A percentile compares a stretch with the other conserved stretches of the same genome.
These are phyloP conservation scores for Discostella stelligera DNA, from an alignment of 352 stramenopile genomes.

Conservation along the genomic window DNA sequence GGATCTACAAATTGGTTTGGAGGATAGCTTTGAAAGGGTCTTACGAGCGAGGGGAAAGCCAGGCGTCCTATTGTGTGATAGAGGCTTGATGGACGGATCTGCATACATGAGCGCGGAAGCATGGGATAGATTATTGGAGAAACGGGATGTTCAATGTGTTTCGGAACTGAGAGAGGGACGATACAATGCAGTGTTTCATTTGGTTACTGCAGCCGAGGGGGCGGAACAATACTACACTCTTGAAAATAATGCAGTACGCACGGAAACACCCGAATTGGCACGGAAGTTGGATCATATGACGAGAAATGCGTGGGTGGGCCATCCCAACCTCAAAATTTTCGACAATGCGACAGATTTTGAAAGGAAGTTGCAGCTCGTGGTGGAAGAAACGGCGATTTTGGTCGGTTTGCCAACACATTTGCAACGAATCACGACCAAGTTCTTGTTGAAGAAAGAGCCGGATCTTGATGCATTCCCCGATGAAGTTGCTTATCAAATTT, in stretches of 20 bases:
- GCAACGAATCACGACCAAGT: constrained; percentile 67
- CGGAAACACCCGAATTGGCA: constrained; percentile 91
- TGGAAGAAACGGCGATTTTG: constrained; percentile 69
- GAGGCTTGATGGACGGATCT: constrained; percentile 93
- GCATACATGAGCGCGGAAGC: constrained; percentile 90
- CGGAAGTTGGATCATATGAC: constrained; percentile 85
- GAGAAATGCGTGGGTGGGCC: constrained; percentile 74
- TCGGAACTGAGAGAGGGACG: constrained; percentile 75
- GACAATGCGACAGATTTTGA: constrained; percentile 84
- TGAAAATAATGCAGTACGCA: constrained; percentile 94
- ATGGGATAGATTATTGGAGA: constrained; percentile 84
- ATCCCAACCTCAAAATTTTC: constrained; percentile 78
- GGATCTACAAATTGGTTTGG: constrained; percentile 77
- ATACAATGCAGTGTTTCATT: constrained; percentile 88
- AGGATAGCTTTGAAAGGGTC: constrained; percentile 80
- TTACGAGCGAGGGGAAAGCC: constrained; percentile 74
- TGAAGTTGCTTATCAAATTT: constrained; percentile 67
- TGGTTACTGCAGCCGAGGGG: constrained; percentile 89
- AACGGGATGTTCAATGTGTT: constrained; percentile 58
- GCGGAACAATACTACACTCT: constrained; percentile 94
- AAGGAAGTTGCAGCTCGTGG: constrained; percentile 75
- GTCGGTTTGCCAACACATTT: constrained; percentile 76
- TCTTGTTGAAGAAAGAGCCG: constrained; percentile 58
- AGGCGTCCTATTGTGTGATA: constrained; percentile 92
- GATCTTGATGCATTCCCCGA: constrained; percentile 58